phyloP scores from a whole-genome alignment of 148 eudicot genomes.

The Vaccinium vitisidaea region DNA sequence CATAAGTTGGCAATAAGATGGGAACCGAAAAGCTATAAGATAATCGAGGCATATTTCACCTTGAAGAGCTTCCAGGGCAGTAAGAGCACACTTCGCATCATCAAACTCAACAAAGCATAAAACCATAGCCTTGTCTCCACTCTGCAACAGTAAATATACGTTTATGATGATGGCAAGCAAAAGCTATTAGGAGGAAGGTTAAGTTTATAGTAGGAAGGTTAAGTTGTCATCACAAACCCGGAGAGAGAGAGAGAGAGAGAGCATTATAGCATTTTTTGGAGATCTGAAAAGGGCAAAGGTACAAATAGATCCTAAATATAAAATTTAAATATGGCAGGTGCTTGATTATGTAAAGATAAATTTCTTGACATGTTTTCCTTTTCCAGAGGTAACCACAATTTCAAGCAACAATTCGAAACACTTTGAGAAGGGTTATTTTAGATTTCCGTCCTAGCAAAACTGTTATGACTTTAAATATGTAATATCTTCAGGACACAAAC shows the following conservation, averaged over 20 bases:
- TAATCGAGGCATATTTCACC: conserved; percentile 36
- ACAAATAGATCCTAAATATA: neutral
- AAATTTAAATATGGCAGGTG: neutral
- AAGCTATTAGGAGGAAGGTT: neutral
- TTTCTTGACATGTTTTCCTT: neutral
- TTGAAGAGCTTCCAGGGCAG: conserved; percentile 96
- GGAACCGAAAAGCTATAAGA: neutral
- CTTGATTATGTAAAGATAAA: neutral
- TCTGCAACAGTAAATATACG: conserved; percentile 40
- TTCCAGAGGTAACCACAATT: neutral
- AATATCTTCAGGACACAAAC: neutral
- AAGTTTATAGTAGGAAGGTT: neutral
- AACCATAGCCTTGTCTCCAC: conserved; percentile 85
- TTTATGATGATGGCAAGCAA: neutral
- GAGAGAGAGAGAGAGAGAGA: neutral
- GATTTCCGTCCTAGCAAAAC: neutral
- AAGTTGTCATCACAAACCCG: conserved; percentile 3
- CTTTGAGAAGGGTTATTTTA: neutral
- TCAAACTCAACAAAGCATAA: conserved; percentile 87
- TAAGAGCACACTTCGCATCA: conserved; percentile 79
- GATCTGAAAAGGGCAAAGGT: neutral
- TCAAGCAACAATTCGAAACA: neutral
- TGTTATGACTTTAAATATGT: neutral
- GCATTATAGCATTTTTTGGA: neutral
- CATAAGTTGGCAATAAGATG: neutral